These are phyloP conservation scores for Omphalotus guepiniiformis DNA, from an alignment of 768 basidiomycete species.

Conservation along the genomic window DNA sequence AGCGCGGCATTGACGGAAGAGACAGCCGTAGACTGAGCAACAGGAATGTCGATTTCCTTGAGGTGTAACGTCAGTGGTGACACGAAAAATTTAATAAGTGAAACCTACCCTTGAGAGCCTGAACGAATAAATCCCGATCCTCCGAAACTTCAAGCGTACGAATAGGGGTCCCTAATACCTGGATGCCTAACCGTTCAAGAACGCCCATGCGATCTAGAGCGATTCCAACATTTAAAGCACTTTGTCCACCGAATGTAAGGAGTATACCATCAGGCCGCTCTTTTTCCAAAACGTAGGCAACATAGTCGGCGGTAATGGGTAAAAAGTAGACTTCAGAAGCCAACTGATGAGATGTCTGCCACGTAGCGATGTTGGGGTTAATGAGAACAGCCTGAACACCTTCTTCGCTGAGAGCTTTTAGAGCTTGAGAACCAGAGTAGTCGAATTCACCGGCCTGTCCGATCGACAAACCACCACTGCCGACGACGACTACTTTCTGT, in stretches of 20 bases:
- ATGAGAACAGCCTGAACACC: conserved; percentile 93
- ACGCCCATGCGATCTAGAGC: conserved; percentile 96
- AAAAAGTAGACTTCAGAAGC: conserved; percentile 97
- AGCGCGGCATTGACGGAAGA: conserved; percentile 94
- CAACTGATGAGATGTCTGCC: conserved; percentile 98
- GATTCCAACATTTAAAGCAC: conserved; percentile 96
- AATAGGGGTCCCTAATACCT: conserved; percentile 94
- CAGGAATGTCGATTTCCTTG: conserved; percentile 95
- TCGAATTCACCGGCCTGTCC: conserved; percentile 99
- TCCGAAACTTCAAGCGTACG: conserved; percentile 94
- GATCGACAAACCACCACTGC: conserved; percentile 92
- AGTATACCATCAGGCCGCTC: conserved; percentile 97
- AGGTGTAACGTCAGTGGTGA: not conserved
- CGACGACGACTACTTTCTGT: conserved; percentile 92
- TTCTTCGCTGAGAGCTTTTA: conserved; percentile 96
- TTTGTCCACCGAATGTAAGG: conserved; percentile 97
- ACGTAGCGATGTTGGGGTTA: conserved; percentile 98
- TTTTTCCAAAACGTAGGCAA: conserved; percentile 97
- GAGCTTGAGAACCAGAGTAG: conserved; percentile 97
- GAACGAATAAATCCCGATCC: conserved; percentile 92
- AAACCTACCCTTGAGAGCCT: conserved; percentile 92
- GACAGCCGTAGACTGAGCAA: conserved; percentile 92
- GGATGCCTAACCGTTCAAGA: conserved; percentile 85
- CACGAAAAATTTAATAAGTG: conserved; percentile 6
- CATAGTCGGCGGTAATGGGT: conserved; percentile 94